These are phyloP conservation scores for Dendrothele bispora DNA, from an alignment of 768 basidiomycete species.

Conservation along the genomic window DNA sequence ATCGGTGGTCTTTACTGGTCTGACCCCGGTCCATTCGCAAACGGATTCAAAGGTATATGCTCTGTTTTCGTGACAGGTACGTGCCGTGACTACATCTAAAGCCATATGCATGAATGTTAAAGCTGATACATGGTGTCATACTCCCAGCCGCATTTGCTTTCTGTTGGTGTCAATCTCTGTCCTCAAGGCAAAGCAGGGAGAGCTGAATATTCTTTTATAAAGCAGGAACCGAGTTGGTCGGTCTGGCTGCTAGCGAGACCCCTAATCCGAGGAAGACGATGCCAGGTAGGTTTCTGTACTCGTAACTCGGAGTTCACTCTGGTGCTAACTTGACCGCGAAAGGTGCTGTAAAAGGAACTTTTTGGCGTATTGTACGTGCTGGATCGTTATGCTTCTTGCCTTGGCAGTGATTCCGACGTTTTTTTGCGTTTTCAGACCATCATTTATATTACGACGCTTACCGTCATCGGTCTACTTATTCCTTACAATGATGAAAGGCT, in stretches of 20 bases:
- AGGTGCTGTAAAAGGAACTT: slow-evolving; percentile 44
- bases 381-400: background rate
- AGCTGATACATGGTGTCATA: too few species aligned
- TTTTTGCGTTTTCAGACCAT: slow-evolving; percentile 34
- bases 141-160: slow-evolving; percentile 38
- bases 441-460: slow-evolving; percentile 42
- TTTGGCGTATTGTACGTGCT: slow-evolving; percentile 42
- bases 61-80: slow-evolving; percentile 42
- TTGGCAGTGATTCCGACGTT: too few species aligned
- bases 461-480: slow-evolving; percentile 39
- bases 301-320: background rate
- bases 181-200: too few species aligned
- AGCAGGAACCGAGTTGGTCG: slow-evolving; percentile 47
- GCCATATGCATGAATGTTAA: too few species aligned
- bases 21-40: slow-evolving; percentile 40
- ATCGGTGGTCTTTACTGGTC: slow-evolving; percentile 36
- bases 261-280: slow-evolving; percentile 45
- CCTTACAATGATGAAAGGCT: slow-evolving; percentile 37
- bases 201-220: too few species aligned
- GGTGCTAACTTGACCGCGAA: background rate
- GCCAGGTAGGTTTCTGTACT: slow-evolving; percentile 21
- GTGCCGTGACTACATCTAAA: background rate
- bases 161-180: slow-evolving; percentile 22
- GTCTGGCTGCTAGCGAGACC: slow-evolving; percentile 44
- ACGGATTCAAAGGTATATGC: slow-evolving; percentile 46